Conservation (phyloP, 2,329 filamentous ascomycete species). For the Thielaviopsis punctulata region DNA sequence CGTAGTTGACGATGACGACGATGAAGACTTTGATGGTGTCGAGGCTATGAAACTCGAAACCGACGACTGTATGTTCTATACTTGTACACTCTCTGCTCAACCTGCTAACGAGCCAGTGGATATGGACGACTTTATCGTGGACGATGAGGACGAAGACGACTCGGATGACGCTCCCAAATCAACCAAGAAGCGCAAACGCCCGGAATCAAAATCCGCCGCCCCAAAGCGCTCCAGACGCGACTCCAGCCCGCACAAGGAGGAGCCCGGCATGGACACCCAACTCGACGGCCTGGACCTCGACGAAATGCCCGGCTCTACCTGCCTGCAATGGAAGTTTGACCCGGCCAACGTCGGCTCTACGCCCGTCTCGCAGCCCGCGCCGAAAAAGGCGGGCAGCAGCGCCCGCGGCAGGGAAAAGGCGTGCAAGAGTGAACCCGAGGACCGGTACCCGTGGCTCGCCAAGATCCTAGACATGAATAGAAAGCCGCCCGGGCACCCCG, state of each 20-base stretch:
- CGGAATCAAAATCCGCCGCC: conserved; percentile 30
- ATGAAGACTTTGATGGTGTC: conserved; percentile 52
- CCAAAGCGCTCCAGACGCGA: conserved; percentile 40
- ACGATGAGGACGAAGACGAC: conserved; percentile 78
- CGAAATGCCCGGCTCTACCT: conserved; percentile 20
- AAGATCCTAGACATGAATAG: conserved; percentile 71
- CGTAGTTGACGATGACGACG: conserved; percentile 48
- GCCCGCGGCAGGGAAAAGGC: conserved; percentile 45
- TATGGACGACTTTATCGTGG: conserved; percentile 73
- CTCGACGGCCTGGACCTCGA: conserved; percentile 32
- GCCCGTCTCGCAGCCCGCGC: conserved; percentile 14
- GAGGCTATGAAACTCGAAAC: conserved; percentile 26
- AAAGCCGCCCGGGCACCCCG: conserved; percentile 59
- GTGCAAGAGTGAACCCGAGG: conserved; percentile 64
- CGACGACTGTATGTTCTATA: conserved; percentile 33
- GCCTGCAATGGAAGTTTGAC: conserved; percentile 58
- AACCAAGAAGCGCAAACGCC: conserved; percentile 62
- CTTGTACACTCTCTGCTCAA: background rate
- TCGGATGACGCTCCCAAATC: conserved; percentile 47
- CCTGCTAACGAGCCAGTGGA: conserved; percentile 30
- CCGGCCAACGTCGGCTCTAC: conserved; percentile 25
- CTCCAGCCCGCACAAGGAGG: conserved; percentile 19
- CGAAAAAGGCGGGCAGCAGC: conserved; percentile 13
- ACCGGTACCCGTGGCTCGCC: conserved; percentile 81
- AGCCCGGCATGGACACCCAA: conserved; percentile 18